Conservation (phyloP, 495 filamentous ascomycete species). For the Penicillium nucicola region DNA sequence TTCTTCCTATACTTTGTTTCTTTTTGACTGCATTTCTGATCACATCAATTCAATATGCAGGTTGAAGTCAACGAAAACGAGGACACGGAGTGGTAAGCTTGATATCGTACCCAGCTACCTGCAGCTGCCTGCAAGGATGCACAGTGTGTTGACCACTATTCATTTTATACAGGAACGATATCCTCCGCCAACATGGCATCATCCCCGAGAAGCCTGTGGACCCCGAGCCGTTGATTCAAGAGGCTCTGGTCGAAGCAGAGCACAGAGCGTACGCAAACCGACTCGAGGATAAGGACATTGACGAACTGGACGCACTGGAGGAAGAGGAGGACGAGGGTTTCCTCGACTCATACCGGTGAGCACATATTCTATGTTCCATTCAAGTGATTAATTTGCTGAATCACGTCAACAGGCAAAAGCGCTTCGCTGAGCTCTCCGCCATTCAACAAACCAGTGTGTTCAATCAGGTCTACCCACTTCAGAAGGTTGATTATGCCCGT, state of each 20-base stretch:
- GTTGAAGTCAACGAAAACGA: constrained; percentile 95
- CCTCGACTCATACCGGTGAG: constrained; percentile 73
- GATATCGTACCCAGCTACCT: constrained; percentile 7
- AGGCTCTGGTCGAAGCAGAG: constrained; percentile 82
- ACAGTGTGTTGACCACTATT: constrained; percentile 4
- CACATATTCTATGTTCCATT: background rate
- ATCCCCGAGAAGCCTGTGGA: constrained; percentile 96
- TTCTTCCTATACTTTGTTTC: constrained; percentile 6
- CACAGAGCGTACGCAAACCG: constrained; percentile 82
- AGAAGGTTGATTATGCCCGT: constrained; percentile 86
- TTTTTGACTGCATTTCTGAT: background rate
- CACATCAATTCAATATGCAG: constrained; percentile 53
- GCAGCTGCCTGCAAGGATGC: constrained; percentile 4
- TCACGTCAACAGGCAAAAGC: constrained; percentile 59
- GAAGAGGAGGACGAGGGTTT: constrained; percentile 94
- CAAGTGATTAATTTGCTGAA: constrained; percentile 14
- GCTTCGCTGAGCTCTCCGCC: constrained; percentile 72
- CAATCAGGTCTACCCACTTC: constrained; percentile 87
- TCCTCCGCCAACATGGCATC: constrained; percentile 91
- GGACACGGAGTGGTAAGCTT: constrained; percentile 89
- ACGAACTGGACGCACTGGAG: constrained; percentile 90
- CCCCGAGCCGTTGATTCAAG: constrained; percentile 90
- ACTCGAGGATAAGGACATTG: constrained; percentile 87
- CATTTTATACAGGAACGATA: constrained; percentile 77
- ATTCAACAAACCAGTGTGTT: constrained; percentile 72